phyloP scores from a whole-genome alignment of 441 rosid genomes.

The Gossypium laxum region DNA sequence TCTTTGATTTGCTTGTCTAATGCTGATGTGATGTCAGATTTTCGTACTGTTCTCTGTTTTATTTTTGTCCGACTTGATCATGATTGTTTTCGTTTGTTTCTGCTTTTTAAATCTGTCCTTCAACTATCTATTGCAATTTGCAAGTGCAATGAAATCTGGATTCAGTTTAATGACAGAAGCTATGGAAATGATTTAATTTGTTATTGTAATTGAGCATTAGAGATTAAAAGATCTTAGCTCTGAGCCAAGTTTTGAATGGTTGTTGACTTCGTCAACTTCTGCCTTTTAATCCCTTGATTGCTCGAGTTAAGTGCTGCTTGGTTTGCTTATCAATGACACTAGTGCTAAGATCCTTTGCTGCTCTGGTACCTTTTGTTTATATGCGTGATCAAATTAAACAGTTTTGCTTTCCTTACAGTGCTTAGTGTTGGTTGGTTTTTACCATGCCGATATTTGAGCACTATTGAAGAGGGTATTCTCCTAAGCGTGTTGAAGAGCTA shows the following conservation, averaged over 20 bases:
- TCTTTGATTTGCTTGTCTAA: slow-evolving; percentile 21
- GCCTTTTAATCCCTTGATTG: not conserved
- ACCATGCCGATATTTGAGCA: not conserved
- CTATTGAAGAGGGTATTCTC: slow-evolving; percentile 1
- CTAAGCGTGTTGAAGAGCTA: not conserved
- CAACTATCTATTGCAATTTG: not conserved
- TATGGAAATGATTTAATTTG: slow-evolving; percentile 12
- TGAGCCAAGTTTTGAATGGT: slow-evolving; percentile 2
- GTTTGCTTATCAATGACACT: slow-evolving; percentile 13
- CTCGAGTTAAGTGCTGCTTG: slow-evolving; percentile 11
- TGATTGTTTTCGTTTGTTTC: slow-evolving; percentile 11
- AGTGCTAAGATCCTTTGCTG: not conserved
- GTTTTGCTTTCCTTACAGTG: not conserved
- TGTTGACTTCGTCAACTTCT: not conserved
- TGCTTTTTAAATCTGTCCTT: not conserved
- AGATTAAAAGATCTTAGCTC: slow-evolving; percentile 6
- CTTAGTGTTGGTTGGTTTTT: not conserved
- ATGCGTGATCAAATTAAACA: not conserved
- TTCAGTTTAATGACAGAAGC: not conserved
- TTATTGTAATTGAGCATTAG: not conserved
- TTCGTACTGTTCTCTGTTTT: not conserved
- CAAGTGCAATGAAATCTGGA: not conserved
- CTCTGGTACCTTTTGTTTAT: slow-evolving; percentile 12
- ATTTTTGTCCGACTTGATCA: slow-evolving; percentile 8
- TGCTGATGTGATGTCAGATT: not conserved